phyloP scores from a whole-genome alignment of 2,329 filamentous ascomycete species.

The Cucurbitaria berberidis region DNA sequence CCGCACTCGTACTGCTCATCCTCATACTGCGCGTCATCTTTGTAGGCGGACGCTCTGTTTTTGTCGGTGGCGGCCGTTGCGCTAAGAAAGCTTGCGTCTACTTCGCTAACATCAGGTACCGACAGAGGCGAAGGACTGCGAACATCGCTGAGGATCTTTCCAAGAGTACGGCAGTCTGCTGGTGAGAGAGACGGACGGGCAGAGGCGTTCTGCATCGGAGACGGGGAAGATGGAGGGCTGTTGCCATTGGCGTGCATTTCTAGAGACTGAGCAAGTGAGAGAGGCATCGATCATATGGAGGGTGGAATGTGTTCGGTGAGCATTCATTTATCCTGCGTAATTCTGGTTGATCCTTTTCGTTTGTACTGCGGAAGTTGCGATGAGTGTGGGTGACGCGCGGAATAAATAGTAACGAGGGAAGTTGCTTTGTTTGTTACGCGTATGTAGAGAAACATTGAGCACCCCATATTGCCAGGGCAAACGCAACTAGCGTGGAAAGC shows the following conservation, averaged over 20 bases:
- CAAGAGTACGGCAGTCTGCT: constrained; percentile 17
- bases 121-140: constrained; percentile 1
- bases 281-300: neutral
- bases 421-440: neutral
- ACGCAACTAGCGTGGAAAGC: neutral
- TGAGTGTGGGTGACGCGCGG: too few relatives aligned
- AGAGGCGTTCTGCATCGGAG: neutral
- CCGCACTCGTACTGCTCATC: neutral
- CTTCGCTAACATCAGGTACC: neutral
- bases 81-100: neutral
- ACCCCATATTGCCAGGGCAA: neutral
- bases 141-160: constrained; percentile 14
- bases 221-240: neutral
- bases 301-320: neutral
- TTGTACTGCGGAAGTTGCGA: neutral
- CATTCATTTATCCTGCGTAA: too few relatives aligned
- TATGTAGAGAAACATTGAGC: neutral
- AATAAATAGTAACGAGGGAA: too few relatives aligned
- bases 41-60: neutral
- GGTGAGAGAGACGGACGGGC: constrained; percentile 1
- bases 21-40: neutral
- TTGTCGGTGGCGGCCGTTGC: too few relatives aligned
- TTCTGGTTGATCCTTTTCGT: too few relatives aligned
- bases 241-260: constrained; percentile 2
- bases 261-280: constrained; percentile 1